phyloP scores from a whole-genome alignment of 495 filamentous ascomycete genomes.

The Xylaria longipes region DNA sequence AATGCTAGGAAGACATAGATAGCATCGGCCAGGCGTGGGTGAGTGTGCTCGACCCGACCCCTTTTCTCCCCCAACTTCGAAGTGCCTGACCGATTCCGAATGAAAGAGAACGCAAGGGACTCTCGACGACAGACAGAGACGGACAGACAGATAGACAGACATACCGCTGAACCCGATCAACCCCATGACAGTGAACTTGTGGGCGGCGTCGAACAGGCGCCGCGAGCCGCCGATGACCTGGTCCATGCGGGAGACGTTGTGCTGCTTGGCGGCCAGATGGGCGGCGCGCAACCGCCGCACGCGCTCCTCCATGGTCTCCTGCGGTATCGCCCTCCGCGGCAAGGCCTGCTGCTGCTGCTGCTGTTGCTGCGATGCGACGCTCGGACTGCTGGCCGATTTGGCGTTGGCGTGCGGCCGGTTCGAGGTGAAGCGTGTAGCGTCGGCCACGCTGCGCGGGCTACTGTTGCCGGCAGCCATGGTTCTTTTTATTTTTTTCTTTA shows the following conservation, averaged over 20 bases:
- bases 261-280: conserved; percentile 70
- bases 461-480: conserved; percentile 15
- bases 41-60: background rate
- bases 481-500: background rate
- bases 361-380: conserved; percentile 20
- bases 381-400: conserved; percentile 52
- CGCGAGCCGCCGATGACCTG: conserved; percentile 70
- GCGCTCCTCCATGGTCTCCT: conserved; percentile 88
- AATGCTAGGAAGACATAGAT: background rate
- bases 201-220: conserved; percentile 80
- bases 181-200: conserved; percentile 74
- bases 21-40: background rate
- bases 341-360: background rate
- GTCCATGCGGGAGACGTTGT: conserved; percentile 72
- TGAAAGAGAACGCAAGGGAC: background rate
- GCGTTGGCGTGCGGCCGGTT: conserved; percentile 87
- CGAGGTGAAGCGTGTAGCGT: conserved; percentile 95
- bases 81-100: background rate
- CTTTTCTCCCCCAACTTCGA: background rate
- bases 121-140: background rate
- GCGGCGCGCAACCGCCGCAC: conserved; percentile 85
- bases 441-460: conserved; percentile 86
- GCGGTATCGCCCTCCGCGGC: conserved; percentile 30
- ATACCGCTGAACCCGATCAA: conserved; percentile 83
- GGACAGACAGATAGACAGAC: conserved; percentile 24